Base-by-base conservation (phyloP, 805 yeast species). In the Schwanniomyces pseudopolymorphus region DNA sequence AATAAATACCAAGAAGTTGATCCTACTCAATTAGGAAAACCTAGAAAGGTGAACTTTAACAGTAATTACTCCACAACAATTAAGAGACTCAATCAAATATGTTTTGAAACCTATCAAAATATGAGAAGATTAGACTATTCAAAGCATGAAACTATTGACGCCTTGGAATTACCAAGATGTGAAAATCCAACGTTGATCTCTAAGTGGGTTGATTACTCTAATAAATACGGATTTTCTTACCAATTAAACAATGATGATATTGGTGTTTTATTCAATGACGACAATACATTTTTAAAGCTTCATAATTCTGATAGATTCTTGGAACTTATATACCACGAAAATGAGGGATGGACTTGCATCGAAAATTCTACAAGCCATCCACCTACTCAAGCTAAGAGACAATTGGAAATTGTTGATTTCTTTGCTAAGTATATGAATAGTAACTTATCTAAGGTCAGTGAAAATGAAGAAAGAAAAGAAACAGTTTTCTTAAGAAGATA, bases 171-270 rank as follows among this genome's bases (percentile, higher is more conserved):
- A 40, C 77, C 77, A 33, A 59, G 66, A 7, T 70, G 74, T 47
- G 78, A 75, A 53, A 78, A 80, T 51, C 95, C 91, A 10, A 79
- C 82, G 16, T 80, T 88, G 49, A 83, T 92, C 37, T 87, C 95
- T 50, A 91, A 92, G 63, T 94, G 99, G 99, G 98, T 95, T 24
- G 99, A 94, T 64, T 94, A 92, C 64, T 87, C 97, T 22, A 90
- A 91, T 69, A 89, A 87, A 64, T 95, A 92, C 66, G 99, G 99
- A 1, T 85, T 94, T 61, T 88, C 97, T 4, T 94, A 92, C 64
- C 96, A 94, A 62, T 71, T 94, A 47, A 87, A 92, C 17, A 87
- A 90, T 39, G 94, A 92, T 49, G 87, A 87, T 53, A 87, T 89
- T 54, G 98, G 97, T 17, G 96, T 91, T 11, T 72, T 87, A 48